Base-by-base conservation (phyloP, 2,329 filamentous ascomycete genomes). In the Cladosporium austrohemisphaericum region DNA sequence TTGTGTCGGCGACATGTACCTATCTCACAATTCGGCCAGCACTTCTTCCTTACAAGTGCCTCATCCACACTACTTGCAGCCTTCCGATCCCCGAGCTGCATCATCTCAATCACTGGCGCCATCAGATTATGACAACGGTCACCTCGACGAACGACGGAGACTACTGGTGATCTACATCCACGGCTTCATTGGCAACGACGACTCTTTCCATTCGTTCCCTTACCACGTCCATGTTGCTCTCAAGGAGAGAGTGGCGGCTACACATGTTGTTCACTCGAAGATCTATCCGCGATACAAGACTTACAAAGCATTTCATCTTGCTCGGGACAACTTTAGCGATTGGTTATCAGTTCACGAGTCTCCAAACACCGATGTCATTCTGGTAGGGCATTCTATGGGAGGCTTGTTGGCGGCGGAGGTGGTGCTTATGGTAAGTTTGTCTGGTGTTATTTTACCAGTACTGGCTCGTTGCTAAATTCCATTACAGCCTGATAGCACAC, bases 351-450 rank as follows among this genome's bases (percentile, higher is more conserved):
- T 88, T 5, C 88, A 94, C 59, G 85, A 92, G 65, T 79, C 80
- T 26, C 70, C 76, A 3, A 78, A 74, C 16, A 90, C 88, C 1
- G 91, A 95, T 71, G 76, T 94, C 2, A 75, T 96, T 18, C 75
- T 95, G 3, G 73, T 95, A 2, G 90, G 91, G 1, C 91, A 95
- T 66, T 94, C 88, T 32, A 92, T 96, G 82, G 91, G 91, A 13
- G 91, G 91, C 2, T 75, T 96, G 14, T 68, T 96, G 22, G 81
- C 86, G 19, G 88, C 86, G 2, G 91, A 96, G 60, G 79, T 94
- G 22, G 82, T 81, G 3, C 71, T 95, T 38, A 77, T 86, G 65
- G 59, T 69, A 3, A 14, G 14, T 14, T 5, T 25, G 19, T 3
- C 6, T 5, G 8, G 18, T 2, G 10, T 1, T 9, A 10, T 37